Evolutionary conservation across 306 rosid species (phyloP), one percentile per base, ranked within the genome.

Genomic region (Purshia tridentata): DNA sequence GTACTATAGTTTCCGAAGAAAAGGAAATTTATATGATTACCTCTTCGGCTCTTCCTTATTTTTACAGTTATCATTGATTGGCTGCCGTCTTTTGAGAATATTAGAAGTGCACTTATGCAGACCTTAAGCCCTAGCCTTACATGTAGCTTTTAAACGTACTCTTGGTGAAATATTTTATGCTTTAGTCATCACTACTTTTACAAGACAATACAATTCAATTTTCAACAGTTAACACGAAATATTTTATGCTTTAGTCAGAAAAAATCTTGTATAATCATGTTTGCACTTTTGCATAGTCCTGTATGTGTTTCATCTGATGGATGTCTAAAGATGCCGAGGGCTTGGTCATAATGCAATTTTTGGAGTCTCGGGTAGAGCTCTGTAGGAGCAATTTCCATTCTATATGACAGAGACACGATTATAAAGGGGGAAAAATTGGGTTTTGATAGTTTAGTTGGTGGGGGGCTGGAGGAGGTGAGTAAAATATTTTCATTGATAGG

Each of bases 11-110:
- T 45, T 52, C 35, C 16, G 10, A 57, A n/a, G 72, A 52, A 5
- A 52, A 53, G 62, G 62, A 39, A 69, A 69, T 52, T 39, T 49
- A 11, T 68, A 9, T 35, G 65, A 13, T 13, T 60, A 29, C 19
- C 4, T 65, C 22, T 4, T 23, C 69, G n/a, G n/a, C n/a, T n/a
- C n/a, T n/a, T n/a, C 45, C 13, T 41, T 64, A 19, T 48, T 35
- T 12, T 18, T 52, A 1, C 7, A 37, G 57, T 52, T 40, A 18
- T 11, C 37, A 68, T 51, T 50, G 60, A 8, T 50, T 35, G 35
- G 72, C 72, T 23, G 53, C 20, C 58, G 4, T 67, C 23, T 67
- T 67, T 23, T 23, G n/a, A 4, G 12, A 49, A 48, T 35, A 57
- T 23, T 57, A 22, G 12, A 55, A 13, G 18, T 66, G 54, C 8